Conservation (phyloP, 305 asterid genomes). For the Fraxinus ornus region DNA sequence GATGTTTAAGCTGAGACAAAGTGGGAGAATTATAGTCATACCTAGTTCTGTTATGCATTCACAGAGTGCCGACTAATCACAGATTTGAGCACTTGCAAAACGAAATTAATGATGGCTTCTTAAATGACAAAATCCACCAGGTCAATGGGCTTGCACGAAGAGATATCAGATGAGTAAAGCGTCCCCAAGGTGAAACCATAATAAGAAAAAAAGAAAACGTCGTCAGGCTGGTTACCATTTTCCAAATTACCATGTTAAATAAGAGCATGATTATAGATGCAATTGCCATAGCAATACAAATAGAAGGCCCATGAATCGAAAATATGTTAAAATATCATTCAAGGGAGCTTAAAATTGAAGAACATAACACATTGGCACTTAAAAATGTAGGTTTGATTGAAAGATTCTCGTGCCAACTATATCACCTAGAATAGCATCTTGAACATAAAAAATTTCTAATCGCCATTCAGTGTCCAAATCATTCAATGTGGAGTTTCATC, state of each 20-base stretch:
- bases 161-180: not conserved
- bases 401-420: not conserved
- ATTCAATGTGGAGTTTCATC: not conserved
- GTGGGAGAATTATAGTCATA: not conserved
- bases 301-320: not conserved
- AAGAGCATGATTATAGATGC: not conserved
- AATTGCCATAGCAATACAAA: not conserved
- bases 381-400: not conserved
- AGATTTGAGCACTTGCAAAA: not conserved
- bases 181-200: not conserved
- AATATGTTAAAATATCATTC: not conserved
- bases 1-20: not conserved
- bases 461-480: not conserved
- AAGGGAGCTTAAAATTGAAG: not conserved
- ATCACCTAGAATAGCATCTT: not conserved
- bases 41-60: not conserved
- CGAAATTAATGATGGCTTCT: not conserved
- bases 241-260: not conserved
- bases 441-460: not conserved
- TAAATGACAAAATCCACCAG: not conserved
- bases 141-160: not conserved
- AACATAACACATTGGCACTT: not conserved
- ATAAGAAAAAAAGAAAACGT: not conserved
- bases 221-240: not conserved
- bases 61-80: not conserved